Evolutionary conservation across 192 early-diverging fungal species (phyloP), one percentile per base, ranked within the genome.

Genomic region (Spizellomyces punctatus): DNA sequence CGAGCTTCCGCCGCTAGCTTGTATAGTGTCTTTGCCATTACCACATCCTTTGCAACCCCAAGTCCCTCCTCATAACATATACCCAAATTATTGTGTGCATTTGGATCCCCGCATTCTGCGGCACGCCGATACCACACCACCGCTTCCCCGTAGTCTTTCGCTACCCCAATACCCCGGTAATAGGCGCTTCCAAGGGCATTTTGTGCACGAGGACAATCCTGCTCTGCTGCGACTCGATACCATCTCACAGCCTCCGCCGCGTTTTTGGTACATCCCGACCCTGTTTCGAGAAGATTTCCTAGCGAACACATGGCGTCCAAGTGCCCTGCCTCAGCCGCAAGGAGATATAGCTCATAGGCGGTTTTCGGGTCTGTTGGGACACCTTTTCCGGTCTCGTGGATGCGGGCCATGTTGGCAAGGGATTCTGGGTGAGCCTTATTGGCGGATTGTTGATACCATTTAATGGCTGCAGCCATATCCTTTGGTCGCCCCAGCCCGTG

Each of bases 61-160:
- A 77, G 57, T 5, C 85, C 85, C 67, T 82, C 78, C 72, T 87
- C 82, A 74, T 81, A 85, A 56, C 85, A 86, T 36, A 84, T 80
- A 41, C 85, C 85, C 41, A 86, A 62, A 74, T 84, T 84, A 63
- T 84, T 83, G 45, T 77, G 72, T 2, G 85, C 85, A 46, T 76
- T 61, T 6, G 81, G 41, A 55, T 81, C 71, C 6, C 85, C 85
- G 63, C 72, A n/a, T 71, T 80, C 65, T 42, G 80, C 78, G 7
- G 75, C 81, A 47, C 76, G 71, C 22, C 72, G 58, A 62, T 68
- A 86, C 80, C 77, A 84, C 22, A 61, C 44, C 5, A 80, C 76
- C 10, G 85, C 85, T 50, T 81, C 72, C 17, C 77, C 74, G 46
- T 65, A 72, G 64, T 86, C 77, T 43, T 60, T 66, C 21, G 73